Conservation (phyloP, 345 rosid genomes). For the Citrus medica region DNA sequence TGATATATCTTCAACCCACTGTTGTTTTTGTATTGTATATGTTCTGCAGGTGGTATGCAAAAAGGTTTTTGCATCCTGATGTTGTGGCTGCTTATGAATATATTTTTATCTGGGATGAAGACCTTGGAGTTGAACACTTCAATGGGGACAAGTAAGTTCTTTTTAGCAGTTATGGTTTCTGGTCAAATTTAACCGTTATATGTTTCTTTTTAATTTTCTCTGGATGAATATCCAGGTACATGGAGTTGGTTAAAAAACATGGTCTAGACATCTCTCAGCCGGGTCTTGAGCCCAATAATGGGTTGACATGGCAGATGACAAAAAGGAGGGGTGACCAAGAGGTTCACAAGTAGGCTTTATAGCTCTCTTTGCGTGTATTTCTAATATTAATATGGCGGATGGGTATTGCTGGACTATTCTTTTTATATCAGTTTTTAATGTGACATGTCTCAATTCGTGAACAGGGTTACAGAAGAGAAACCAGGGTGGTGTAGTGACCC, state of each 20-base stretch:
- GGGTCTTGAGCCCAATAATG: slow-evolving; percentile 87
- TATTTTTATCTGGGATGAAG: slow-evolving; percentile 97
- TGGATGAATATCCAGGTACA: slow-evolving; percentile 50
- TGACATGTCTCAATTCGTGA: slow-evolving; percentile 11
- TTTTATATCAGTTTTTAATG: neutral
- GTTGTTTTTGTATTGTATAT: slow-evolving; percentile 6
- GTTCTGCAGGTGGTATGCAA: slow-evolving; percentile 85
- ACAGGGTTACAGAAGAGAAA: slow-evolving; percentile 75
- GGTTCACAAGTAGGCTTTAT: slow-evolving; percentile 79
- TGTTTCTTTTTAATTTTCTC: slow-evolving; percentile 16
- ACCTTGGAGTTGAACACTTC: slow-evolving; percentile 91
- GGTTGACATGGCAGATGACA: slow-evolving; percentile 96
- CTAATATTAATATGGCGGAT: neutral
- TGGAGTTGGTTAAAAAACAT: slow-evolving; percentile 76
- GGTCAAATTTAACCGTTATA: slow-evolving; percentile 2
- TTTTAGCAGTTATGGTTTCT: slow-evolving; percentile 7
- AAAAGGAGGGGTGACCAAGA: slow-evolving; percentile 84
- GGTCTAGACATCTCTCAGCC: slow-evolving; percentile 95
- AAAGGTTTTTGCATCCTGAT: slow-evolving; percentile 97
- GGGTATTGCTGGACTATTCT: neutral
- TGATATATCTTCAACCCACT: neutral
- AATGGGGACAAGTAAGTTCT: slow-evolving; percentile 62
- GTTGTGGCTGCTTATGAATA: slow-evolving; percentile 76
- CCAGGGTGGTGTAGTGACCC: slow-evolving; percentile 93
- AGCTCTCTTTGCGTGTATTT: slow-evolving; percentile 10